phyloP scores from a whole-genome alignment of 305 asterid species.

The Fraxinus floribunda region DNA sequence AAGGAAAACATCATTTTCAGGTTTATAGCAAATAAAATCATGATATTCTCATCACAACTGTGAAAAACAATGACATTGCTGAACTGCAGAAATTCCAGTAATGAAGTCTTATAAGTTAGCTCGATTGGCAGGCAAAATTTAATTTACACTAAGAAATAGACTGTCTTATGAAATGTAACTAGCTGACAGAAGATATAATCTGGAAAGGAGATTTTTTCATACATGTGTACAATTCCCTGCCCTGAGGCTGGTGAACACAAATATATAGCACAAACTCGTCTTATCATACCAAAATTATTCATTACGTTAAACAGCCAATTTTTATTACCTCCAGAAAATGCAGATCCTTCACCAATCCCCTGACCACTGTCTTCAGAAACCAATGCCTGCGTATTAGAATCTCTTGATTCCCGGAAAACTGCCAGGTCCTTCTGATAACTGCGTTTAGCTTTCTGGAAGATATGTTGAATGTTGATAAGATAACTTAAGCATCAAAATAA shows the following conservation, averaged over 20 bases:
- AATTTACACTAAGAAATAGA: not conserved
- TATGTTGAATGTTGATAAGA: constrained; percentile 6
- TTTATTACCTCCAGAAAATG: constrained; percentile 64
- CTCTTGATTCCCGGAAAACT: constrained; percentile 65
- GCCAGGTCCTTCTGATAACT: constrained; percentile 91
- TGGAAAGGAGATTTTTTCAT: not conserved
- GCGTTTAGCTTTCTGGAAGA: constrained; percentile 79
- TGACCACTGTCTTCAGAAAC: constrained; percentile 36
- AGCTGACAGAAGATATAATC: not conserved
- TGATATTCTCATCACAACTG: not conserved
- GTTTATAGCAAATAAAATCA: not conserved
- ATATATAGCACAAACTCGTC: not conserved
- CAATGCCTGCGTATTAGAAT: constrained; percentile 57
- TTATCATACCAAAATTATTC: not conserved
- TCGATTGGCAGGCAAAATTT: not conserved
- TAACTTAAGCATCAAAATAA: not conserved
- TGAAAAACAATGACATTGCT: not conserved
- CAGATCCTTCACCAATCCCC: constrained; percentile 44
- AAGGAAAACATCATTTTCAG: not conserved
- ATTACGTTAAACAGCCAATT: not conserved
- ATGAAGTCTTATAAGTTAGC: not conserved
- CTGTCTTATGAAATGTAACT: not conserved
- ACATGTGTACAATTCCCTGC: not conserved
- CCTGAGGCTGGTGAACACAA: not conserved
- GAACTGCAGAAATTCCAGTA: not conserved